Conservation (phyloP, 345 rosid species). For the Gossypium sturtianum region DNA sequence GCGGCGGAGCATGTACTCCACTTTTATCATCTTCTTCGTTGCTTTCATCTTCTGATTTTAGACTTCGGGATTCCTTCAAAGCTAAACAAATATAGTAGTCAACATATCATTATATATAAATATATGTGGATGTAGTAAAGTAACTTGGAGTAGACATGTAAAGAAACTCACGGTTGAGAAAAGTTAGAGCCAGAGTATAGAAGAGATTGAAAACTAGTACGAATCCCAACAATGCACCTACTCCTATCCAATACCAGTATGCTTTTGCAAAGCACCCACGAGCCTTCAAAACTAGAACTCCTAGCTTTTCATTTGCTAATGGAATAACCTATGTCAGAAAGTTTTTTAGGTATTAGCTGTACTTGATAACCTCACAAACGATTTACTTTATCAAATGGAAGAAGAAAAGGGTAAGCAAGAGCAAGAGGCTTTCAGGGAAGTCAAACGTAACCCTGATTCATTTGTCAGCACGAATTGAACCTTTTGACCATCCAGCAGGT, state of each 20-base stretch:
- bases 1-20: constrained; percentile 22
- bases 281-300: constrained; percentile 36
- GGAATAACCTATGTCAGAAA: constrained; percentile 19
- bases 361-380: neutral
- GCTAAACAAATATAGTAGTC: constrained; percentile 35
- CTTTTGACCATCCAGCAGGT: neutral
- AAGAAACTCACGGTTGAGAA: constrained; percentile 39
- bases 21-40: constrained; percentile 15
- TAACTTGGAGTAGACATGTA: constrained; percentile 3
- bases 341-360: neutral
- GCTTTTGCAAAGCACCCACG: constrained; percentile 40
- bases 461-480: neutral
- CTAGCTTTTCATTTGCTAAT: constrained; percentile 28
- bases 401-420: neutral
- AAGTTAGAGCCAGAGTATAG: constrained; percentile 45
- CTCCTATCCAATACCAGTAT: constrained; percentile 71
- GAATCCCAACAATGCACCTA: constrained; percentile 47
- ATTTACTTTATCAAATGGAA: neutral
- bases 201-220: constrained; percentile 40
- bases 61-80: constrained; percentile 39
- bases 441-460: neutral
- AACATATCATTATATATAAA: neutral
- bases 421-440: neutral
- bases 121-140: neutral
- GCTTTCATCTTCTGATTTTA: constrained; percentile 35